phyloP scores from a whole-genome alignment of 495 filamentous ascomycete genomes.

The Pyronema domesticum region DNA sequence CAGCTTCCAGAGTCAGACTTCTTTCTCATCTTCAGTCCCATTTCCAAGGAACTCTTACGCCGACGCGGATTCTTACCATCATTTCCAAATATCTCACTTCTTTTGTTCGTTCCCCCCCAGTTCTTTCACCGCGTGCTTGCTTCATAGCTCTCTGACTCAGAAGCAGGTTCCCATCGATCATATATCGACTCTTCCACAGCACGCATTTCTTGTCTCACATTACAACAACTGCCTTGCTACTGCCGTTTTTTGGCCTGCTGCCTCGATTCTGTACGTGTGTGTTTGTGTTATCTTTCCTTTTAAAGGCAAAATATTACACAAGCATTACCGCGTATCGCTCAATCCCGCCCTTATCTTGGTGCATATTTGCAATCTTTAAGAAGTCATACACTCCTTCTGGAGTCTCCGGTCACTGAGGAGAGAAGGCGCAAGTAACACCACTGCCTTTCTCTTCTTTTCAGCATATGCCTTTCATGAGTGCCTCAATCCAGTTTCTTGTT shows the following conservation, averaged over 20 bases:
- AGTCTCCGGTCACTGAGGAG: not conserved
- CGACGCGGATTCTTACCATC: too few species aligned
- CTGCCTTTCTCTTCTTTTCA: not conserved
- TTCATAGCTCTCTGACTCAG: not conserved
- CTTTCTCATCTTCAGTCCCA: too few species aligned
- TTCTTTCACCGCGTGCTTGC: too few species aligned
- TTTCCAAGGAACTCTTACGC: too few species aligned
- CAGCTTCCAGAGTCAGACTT: too few species aligned
- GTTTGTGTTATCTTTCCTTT: not conserved
- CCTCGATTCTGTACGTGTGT: not conserved
- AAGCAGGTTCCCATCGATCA: not conserved
- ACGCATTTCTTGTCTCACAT: not conserved
- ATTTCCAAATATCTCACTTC: too few species aligned
- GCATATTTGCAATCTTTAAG: not conserved
- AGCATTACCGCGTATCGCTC: not conserved
- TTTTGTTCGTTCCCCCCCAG: too few species aligned
- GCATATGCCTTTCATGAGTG: slow-evolving; percentile 25
- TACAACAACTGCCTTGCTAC: not conserved
- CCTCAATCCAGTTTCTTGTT: slow-evolving; percentile 26
- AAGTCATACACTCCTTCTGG: not conserved
- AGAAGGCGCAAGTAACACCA: not conserved
- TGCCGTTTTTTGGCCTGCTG: not conserved
- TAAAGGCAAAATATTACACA: not conserved
- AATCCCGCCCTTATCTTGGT: not conserved
- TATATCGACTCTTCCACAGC: too few species aligned